Conservation (phyloP, 2,329 filamentous ascomycete species). For the Diplodia intermedia region DNA sequence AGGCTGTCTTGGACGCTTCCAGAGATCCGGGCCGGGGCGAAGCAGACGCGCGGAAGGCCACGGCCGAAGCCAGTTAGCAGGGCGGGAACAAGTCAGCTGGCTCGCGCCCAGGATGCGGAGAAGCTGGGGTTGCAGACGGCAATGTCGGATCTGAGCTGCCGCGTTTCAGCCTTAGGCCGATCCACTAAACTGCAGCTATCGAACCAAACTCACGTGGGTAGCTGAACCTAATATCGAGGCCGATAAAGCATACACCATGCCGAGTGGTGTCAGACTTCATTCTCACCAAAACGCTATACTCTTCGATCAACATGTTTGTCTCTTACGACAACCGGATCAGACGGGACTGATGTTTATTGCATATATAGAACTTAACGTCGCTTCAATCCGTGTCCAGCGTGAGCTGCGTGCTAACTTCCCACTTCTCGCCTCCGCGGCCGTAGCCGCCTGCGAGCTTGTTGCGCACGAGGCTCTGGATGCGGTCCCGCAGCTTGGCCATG, state of each 20-base stretch:
- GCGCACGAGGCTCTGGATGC: slow-evolving; percentile 78
- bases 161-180: slow-evolving; percentile 10
- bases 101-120: slow-evolving; percentile 1
- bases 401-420: slow-evolving; percentile 92
- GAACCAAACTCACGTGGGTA: too few relatives aligned
- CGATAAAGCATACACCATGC: too few relatives aligned
- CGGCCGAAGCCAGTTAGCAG: slow-evolving; percentile 9
- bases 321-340: too few relatives aligned
- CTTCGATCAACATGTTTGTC: too few relatives aligned
- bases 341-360: neutral
- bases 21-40: slow-evolving; percentile 9
- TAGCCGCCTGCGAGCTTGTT: slow-evolving; percentile 89
- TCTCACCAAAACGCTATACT: too few relatives aligned
- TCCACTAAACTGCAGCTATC: too few relatives aligned
- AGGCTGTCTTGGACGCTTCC: neutral
- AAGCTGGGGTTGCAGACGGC: slow-evolving; percentile 10
- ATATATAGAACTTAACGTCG: neutral
- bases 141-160: neutral
- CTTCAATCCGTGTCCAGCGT: slow-evolving; percentile 47
- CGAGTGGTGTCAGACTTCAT: too few relatives aligned
- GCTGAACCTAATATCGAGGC: too few relatives aligned
- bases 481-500: slow-evolving; percentile 74
- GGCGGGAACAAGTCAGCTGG: neutral
- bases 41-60: slow-evolving; percentile 1
- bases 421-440: slow-evolving; percentile 79